These are phyloP conservation scores for Cyberlindnera subsufficiens DNA, from an alignment of 805 yeast species.

Conservation along the genomic window DNA sequence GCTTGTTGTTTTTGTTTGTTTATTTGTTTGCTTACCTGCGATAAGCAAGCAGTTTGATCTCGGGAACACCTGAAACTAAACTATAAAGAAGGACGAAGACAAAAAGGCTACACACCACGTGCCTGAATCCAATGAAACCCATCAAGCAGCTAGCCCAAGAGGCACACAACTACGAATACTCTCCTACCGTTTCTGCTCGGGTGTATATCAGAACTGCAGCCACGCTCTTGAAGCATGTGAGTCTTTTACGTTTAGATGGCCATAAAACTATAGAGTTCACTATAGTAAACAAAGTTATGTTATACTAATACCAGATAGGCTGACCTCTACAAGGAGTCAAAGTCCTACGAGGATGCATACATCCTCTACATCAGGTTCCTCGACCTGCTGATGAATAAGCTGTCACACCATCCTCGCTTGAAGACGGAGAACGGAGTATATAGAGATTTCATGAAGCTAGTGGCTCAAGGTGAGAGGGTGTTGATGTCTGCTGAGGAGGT, in stretches of 20 bases:
- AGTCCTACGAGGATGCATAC: conserved; percentile 44
- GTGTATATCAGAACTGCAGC: conserved; percentile 52
- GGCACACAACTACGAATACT: conserved; percentile 50
- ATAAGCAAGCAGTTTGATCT: too few species aligned
- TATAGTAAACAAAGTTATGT: too few species aligned
- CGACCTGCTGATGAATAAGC: conserved; percentile 44
- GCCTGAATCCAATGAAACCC: conserved; percentile 10
- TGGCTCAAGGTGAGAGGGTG: conserved; percentile 2
- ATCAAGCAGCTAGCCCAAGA: conserved; percentile 35
- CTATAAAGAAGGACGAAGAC: background rate
- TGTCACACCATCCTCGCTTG: conserved; percentile 42
- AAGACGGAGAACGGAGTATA: conserved; percentile 17
- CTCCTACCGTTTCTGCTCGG: conserved; percentile 41
- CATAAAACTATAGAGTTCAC: background rate
- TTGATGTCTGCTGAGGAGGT: conserved; percentile 19
- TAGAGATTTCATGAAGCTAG: conserved; percentile 9
- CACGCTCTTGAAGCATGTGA: conserved; percentile 38
- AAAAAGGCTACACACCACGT: background rate
- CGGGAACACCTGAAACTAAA: background rate
- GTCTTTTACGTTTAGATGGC: conserved; percentile 2
- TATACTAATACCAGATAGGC: conserved; percentile 27
- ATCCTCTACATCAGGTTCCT: conserved; percentile 52
- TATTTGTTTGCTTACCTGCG: background rate
- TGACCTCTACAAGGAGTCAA: conserved; percentile 35
- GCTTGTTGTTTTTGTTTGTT: background rate